Base-by-base conservation (phyloP, 768 basidiomycete species). In the Pulveroboletus sp. region DNA sequence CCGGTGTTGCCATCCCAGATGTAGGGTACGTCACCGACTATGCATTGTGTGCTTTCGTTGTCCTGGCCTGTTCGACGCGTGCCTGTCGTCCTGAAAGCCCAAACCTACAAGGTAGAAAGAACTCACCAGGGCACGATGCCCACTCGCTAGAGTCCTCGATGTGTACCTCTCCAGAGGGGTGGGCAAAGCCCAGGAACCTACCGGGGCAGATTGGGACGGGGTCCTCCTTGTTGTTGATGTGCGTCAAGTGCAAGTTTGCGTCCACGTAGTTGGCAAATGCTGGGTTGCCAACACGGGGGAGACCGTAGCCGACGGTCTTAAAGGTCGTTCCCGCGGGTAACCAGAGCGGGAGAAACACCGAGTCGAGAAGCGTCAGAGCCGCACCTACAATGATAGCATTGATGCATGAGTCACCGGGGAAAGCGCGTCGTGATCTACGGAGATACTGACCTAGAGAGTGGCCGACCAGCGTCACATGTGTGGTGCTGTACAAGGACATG, bases 261-360 rank as follows among this genome's bases (percentile, higher is more conserved):
- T 83, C 78, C 43, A 82, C 74, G 56, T 76, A 77, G 56, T 81
- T 56, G 1, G 81, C 82, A 51, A 83, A 85, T 2, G 71, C 79
- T 59, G 77, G 73, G 64, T 85, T 83, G 11, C 83, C 81, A 26
- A 70, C 71, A 17, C 72, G 62, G 35, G 71, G 73, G 30, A 74
- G 60, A 28, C 72, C 73, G 39, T 69, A 73, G 14, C 42, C 21
- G 28, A 70, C 21, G 7, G 69, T 66, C 42, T 52, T 43, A 64
- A 74, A 66, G 12, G 60, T 59, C 2, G 62, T 70, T 47, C 58
- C 60, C 0, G 54, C 31, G 18, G 70, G 70, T 6, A 73, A 57
- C 56, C 69, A 67, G n/a, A 73, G 65, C 8, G 64, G 70, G 3
- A 73, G 71, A 54, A 68, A 74, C 5, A 73, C 67, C 1, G 71